Percentiles rank a stretch among this genome's conserved stretches.
phyloP scores from a whole-genome alignment of 2,329 filamentous ascomycete genomes.

The Pezicula carpinea region DNA sequence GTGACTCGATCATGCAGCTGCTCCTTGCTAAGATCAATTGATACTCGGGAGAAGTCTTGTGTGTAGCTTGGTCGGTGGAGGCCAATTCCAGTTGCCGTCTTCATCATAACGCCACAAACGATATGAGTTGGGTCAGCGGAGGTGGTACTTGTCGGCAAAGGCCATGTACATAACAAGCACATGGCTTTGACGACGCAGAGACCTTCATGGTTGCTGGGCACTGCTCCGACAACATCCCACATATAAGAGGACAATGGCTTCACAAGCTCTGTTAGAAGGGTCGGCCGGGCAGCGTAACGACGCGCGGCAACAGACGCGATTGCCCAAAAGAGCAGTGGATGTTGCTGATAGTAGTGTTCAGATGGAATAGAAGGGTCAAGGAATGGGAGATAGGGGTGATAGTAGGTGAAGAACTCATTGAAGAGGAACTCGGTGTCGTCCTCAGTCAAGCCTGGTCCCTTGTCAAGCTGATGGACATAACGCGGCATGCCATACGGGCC shows the following conservation, averaged over 20 bases:
- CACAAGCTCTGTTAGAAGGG: slow-evolving; percentile 62
- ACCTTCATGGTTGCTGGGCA: slow-evolving; percentile 62
- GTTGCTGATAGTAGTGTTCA: slow-evolving; percentile 71
- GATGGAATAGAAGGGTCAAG: slow-evolving; percentile 62
- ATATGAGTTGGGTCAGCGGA: slow-evolving; percentile 76
- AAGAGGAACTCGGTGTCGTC: slow-evolving; percentile 62
- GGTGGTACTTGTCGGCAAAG: slow-evolving; percentile 75
- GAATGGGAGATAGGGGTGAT: slow-evolving; percentile 75
- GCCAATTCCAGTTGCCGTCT: slow-evolving; percentile 78
- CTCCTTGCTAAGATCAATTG: slow-evolving; percentile 70
- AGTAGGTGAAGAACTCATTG: slow-evolving; percentile 68
- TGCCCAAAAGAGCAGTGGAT: slow-evolving; percentile 81
- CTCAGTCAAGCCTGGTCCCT: slow-evolving; percentile 55
- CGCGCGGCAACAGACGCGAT: slow-evolving; percentile 72
- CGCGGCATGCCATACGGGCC: slow-evolving; percentile 41
- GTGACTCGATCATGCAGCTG: slow-evolving; percentile 73
- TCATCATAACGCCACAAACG: slow-evolving; percentile 79
- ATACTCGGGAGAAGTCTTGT: slow-evolving; percentile 76
- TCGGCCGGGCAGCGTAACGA: slow-evolving; percentile 57
- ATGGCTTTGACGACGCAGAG: slow-evolving; percentile 72
- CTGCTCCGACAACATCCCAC: slow-evolving; percentile 73
- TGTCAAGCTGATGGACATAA: slow-evolving; percentile 44
- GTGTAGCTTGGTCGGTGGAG: slow-evolving; percentile 77
- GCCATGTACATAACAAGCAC: slow-evolving; percentile 77
- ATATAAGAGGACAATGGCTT: slow-evolving; percentile 65